Evolutionary conservation across 768 basidiomycete species (phyloP), one percentile per base, ranked within the genome.

Genomic region (Suillus brevipes): DNA sequence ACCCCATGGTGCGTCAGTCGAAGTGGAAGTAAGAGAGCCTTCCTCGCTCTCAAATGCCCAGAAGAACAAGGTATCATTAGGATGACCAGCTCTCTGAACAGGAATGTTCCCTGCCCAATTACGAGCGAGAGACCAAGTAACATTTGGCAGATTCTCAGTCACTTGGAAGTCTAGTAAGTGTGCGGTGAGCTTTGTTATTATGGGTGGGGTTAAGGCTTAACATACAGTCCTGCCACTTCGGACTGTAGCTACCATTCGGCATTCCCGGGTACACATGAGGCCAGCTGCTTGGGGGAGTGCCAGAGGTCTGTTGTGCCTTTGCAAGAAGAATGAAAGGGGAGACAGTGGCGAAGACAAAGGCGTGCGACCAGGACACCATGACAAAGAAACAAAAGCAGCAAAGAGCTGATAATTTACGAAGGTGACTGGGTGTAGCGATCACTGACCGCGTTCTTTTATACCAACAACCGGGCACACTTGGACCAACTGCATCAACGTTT

Each of bases 61-160:
- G 72, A 89, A 89, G 76, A 89, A 90, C 18, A 89, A 77, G 0
- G 88, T 89, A 65, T 89, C 76, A 61, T 89, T 89, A 0, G 86
- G 86, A 72, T 88, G 88, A 34, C 81, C 82, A 9, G 76, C 74
- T 58, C 88, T 82, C 66, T 86, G 79, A 4, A 89, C 88, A 36
- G 83, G 82, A 61, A 90, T 79, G 64, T 89, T 90, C 61, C 89
- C 89, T 1, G 89, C 87, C 70, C 79, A 90, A 69, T 80, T 84
- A n/a, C 81, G 82, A 37, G 81, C 76, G 10, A 80, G 70, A 50
- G 77, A 70, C 71, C 86, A 88, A 0, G 86, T 85, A n/a, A 89
- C 77, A 68, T 89, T 88, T 13, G 89, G 88, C 16, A 89, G 80
- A 38, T 71, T 71, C 16, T 78, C 67, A 1, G 83, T 87, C 25